These are phyloP conservation scores for Termitomyces heimii DNA, from an alignment of 768 basidiomycete species.

Conservation along the genomic window DNA sequence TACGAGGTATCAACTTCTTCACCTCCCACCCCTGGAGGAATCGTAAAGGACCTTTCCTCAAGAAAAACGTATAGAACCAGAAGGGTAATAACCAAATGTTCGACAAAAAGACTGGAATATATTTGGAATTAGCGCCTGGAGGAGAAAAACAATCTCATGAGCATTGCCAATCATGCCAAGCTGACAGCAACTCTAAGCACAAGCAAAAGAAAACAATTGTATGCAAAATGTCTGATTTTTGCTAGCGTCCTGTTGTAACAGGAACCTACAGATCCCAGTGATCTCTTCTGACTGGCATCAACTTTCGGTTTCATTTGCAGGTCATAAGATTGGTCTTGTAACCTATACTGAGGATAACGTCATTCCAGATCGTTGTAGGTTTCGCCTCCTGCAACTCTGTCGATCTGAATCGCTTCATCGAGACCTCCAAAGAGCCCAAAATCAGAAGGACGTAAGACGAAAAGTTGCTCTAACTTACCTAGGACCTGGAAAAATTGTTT, in stretches of 20 bases:
- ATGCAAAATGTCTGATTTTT: neutral
- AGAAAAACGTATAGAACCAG: neutral
- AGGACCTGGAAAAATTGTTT: conserved; percentile 46
- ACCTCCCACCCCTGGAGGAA: neutral
- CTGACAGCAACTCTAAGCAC: neutral
- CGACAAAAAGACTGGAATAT: neutral
- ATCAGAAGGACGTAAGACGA: neutral
- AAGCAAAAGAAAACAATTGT: neutral
- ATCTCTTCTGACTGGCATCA: neutral
- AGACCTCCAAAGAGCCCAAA: conserved; percentile 10
- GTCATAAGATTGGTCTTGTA: neutral
- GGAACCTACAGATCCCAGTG: neutral
- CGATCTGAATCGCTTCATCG: conserved; percentile 18
- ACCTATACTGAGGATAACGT: neutral
- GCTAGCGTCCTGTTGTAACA: neutral
- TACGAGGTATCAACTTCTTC: neutral
- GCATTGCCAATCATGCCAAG: neutral
- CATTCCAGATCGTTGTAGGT: conserved; percentile 4
- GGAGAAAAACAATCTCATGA: neutral
- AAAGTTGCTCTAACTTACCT: conserved; percentile 21
- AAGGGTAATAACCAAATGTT: neutral
- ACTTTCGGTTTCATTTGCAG: neutral
- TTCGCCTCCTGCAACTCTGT: conserved; percentile 10
- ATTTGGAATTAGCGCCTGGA: neutral
- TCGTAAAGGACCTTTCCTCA: neutral